A percentile compares a stretch with the other conserved stretches of the same genome.
These are phyloP conservation scores for Talaromyces albobiverticillius DNA, from an alignment of 2,329 filamentous ascomycete genomes.

Conservation along the genomic window DNA sequence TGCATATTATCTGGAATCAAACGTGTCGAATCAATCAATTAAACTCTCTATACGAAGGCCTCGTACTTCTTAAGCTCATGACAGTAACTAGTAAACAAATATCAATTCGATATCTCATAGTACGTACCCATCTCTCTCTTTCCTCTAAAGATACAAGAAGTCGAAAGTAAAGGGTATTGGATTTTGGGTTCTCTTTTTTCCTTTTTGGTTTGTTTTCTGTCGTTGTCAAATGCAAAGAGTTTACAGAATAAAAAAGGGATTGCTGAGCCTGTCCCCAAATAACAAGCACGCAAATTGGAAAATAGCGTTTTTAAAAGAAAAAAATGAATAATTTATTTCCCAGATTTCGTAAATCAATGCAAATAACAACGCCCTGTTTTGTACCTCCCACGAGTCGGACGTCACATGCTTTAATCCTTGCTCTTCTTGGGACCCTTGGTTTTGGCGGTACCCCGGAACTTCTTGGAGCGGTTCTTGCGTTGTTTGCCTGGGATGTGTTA, in stretches of 20 bases:
- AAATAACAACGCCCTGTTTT: constrained; percentile 14
- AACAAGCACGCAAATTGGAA: background rate
- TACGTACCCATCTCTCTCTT: no score
- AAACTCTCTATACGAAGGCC: no score
- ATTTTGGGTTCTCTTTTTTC: background rate
- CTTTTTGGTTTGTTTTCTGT: background rate
- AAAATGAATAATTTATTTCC: constrained; percentile 5
- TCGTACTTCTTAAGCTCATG: no score
- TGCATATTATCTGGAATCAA: no score
- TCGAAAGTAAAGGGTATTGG: background rate
- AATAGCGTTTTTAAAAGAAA: background rate
- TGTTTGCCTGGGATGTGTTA: constrained; percentile 77
- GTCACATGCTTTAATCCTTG: constrained; percentile 62
- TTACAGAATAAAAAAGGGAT: background rate
- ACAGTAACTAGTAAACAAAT: no score
- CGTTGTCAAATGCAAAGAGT: background rate
- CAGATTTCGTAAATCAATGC: constrained; percentile 15
- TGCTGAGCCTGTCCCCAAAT: background rate
- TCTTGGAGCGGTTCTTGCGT: constrained; percentile 99
- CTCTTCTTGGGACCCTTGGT: constrained; percentile 96
- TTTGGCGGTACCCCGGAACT: constrained; percentile 96
- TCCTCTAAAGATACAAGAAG: no score
- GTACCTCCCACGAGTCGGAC: constrained; percentile 9
- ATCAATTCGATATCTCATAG: no score
- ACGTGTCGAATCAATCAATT: no score